Evolutionary conservation across 768 basidiomycete species (phyloP).

Genomic region (Macrolepiota dolichaula): DNA sequence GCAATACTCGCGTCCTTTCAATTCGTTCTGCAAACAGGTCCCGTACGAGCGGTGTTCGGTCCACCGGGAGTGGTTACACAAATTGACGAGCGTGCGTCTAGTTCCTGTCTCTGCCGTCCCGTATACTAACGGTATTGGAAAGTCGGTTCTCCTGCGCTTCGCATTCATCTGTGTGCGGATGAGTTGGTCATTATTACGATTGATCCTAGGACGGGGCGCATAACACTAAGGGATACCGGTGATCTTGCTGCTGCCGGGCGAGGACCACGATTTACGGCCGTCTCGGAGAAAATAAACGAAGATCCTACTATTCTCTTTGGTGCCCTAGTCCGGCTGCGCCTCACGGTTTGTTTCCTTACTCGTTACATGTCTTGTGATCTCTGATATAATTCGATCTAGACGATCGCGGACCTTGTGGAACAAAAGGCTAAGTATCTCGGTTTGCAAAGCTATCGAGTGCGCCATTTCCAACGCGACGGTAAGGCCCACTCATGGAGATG

Average conservation of each 20-base stretch:
- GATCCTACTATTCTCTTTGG: slow-evolving; percentile 58
- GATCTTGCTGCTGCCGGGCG: slow-evolving; percentile 74
- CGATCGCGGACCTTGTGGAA: slow-evolving; percentile 77
- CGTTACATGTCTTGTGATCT: background rate
- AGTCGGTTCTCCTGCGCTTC: slow-evolving; percentile 60
- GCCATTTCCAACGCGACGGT: slow-evolving; percentile 71
- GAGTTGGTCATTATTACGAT: slow-evolving; percentile 75
- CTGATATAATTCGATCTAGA: slow-evolving; percentile 40
- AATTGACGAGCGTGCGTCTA: slow-evolving; percentile 48
- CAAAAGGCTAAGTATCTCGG: slow-evolving; percentile 86
- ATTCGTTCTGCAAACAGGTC: slow-evolving; percentile 47
- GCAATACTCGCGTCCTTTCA: slow-evolving; percentile 59
- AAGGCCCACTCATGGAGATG: slow-evolving; percentile 5
- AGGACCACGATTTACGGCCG: slow-evolving; percentile 56
- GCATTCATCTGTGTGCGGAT: slow-evolving; percentile 69
- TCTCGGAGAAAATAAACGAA: slow-evolving; percentile 67
- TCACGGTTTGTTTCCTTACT: slow-evolving; percentile 44
- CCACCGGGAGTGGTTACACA: slow-evolving; percentile 56
- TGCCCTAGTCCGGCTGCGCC: slow-evolving; percentile 55
- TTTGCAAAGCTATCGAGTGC: slow-evolving; percentile 64
- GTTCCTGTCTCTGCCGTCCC: background rate
- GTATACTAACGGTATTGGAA: slow-evolving; percentile 2
- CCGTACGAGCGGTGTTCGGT: slow-evolving; percentile 54
- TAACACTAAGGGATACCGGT: slow-evolving; percentile 78
- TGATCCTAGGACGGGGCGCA: slow-evolving; percentile 74